These are phyloP conservation scores for Microsporum canis DNA, from an alignment of 2,329 filamentous ascomycete species.

Conservation along the genomic window DNA sequence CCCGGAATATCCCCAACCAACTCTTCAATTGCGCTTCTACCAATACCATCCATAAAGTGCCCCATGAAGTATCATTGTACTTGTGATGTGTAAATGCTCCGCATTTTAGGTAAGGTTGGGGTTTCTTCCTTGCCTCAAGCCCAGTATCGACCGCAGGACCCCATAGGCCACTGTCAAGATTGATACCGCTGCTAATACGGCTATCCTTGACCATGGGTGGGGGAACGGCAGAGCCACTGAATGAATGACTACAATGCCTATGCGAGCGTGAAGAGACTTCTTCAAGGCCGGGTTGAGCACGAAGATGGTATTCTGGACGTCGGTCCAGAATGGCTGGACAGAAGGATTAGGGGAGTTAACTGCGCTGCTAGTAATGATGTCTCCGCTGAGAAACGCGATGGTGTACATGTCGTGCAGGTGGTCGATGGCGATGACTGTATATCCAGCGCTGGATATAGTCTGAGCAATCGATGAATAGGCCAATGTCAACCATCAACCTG, in stretches of 20 bases:
- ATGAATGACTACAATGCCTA: constrained; percentile 24
- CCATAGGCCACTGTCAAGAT: constrained; percentile 27
- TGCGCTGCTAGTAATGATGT: constrained; percentile 1
- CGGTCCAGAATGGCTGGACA: neutral
- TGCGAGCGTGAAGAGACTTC: neutral
- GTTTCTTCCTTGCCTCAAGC: constrained; percentile 11
- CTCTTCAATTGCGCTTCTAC: neutral
- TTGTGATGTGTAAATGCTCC: constrained; percentile 12
- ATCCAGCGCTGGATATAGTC: constrained; percentile 9
- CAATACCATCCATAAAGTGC: constrained; percentile 9
- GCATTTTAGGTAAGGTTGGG: constrained; percentile 14
- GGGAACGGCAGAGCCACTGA: constrained; percentile 26
- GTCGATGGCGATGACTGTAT: constrained; percentile 14
- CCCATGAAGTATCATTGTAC: constrained; percentile 12
- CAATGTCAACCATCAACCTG: constrained; percentile 8
- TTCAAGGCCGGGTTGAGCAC: neutral
- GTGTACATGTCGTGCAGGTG: constrained; percentile 16
- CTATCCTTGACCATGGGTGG: constrained; percentile 17
- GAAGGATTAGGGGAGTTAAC: neutral
- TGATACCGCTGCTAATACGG: constrained; percentile 21
- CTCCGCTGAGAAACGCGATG: constrained; percentile 18
- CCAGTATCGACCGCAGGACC: constrained; percentile 10
- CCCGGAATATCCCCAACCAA: neutral
- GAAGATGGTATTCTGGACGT: neutral
- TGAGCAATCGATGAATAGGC: constrained; percentile 8